Evolutionary conservation across 2,329 filamentous ascomycete genomes (phyloP), one percentile per base, ranked within the genome.

Genomic region (Aspergillus caelatus): DNA sequence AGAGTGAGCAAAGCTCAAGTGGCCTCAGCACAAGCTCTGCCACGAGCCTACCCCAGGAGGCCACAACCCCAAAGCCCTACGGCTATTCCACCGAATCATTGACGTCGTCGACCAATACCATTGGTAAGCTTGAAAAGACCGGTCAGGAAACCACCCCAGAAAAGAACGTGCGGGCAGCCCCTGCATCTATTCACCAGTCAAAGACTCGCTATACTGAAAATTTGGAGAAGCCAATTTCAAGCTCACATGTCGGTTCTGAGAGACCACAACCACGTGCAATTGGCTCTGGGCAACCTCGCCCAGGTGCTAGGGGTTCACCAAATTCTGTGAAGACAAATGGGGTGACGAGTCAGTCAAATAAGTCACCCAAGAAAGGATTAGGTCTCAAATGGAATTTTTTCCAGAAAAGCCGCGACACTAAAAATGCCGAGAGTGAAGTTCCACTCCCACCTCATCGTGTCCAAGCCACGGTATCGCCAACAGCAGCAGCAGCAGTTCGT

Each of bases 311-410:
- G 14, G 6, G 45, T 26, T 10, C 30, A 10, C 32, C 14, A 4
- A 26, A 3, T 16, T 34, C 45, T 23, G 5, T 11, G n/a, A 34
- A 43, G 8, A 16, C 4, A 28, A 30, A 32, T 19, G 52, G 65
- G 36, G 32, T 46, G 11, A 60, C 62, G 32, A 34, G 16, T 6
- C 53, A 53, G 9, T 58, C 59, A 60, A 73, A 68, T 41, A 75
- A 70, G 34, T 61, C 70, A 21, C 72, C 72, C 21, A 70, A 67
- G 52, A 72, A 71, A 69, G 77, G 26, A 76, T 77, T 65, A 82
- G 81, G 74, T 61, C 57, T 68, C 19, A 62, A 75, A 65, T 88
- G 85, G 85, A 88, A 86, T 67, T 86, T 89, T 66, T 88, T 89
- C 63, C 85, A 88, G 59, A 80, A 76, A 72, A 77, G 71, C 48